phyloP scores from a whole-genome alignment of 176 grass and related monocot species.

The Ensete glaucum region DNA sequence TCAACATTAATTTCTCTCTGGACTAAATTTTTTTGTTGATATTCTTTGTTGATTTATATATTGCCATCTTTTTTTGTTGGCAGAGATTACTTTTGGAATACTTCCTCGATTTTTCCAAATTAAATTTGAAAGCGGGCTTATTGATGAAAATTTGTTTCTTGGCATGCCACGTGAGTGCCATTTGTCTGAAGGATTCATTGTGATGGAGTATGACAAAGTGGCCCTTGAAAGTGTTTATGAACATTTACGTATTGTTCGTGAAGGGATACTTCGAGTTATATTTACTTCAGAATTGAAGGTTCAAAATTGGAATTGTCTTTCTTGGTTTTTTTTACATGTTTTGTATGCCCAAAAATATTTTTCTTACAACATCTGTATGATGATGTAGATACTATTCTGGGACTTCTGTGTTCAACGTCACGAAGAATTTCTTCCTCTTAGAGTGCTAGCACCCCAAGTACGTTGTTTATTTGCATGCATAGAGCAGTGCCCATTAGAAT shows the following conservation, averaged over 20 bases:
- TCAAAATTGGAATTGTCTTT: slow-evolving; percentile 8
- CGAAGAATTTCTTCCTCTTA: slow-evolving; percentile 68
- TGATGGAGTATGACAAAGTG: slow-evolving; percentile 76
- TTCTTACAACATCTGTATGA: background rate
- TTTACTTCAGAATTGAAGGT: slow-evolving; percentile 91
- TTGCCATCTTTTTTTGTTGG: slow-evolving; percentile 8
- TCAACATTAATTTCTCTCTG: background rate
- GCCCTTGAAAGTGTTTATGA: slow-evolving; percentile 85
- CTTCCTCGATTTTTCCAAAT: slow-evolving; percentile 87
- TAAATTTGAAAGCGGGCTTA: slow-evolving; percentile 74
- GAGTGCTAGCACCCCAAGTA: slow-evolving; percentile 71
- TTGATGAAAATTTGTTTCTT: slow-evolving; percentile 65
- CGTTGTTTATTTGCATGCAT: background rate
- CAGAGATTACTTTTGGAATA: slow-evolving; percentile 72
- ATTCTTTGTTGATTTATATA: background rate
- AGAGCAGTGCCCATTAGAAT: background rate
- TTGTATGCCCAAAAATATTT: background rate
- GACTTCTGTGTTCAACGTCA: slow-evolving; percentile 75
- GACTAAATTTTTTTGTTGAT: no score
- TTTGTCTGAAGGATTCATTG: slow-evolving; percentile 55
- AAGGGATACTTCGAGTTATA: slow-evolving; percentile 67
- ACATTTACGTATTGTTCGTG: slow-evolving; percentile 62
- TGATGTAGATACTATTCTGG: slow-evolving; percentile 73
- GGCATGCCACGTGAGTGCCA: slow-evolving; percentile 61
- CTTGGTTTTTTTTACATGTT: slow-evolving; percentile 7